phyloP scores from a whole-genome alignment of 73 alveolate species.

The Durusdinium trenchii region DNA sequence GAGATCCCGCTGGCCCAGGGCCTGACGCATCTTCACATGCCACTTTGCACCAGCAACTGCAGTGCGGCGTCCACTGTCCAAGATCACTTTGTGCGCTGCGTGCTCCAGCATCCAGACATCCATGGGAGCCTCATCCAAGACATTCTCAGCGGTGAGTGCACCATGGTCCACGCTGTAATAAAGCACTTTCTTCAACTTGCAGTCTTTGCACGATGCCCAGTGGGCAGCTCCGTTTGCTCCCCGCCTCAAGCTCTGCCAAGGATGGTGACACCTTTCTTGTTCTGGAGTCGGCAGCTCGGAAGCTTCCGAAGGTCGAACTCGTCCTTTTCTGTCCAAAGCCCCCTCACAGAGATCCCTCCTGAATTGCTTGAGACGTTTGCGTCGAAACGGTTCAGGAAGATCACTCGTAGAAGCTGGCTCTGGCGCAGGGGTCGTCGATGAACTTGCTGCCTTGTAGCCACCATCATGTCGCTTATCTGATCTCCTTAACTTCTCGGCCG shows the following conservation, averaged over 20 bases:
- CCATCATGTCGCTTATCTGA: neutral
- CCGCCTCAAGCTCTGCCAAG: neutral
- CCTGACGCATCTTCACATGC: neutral
- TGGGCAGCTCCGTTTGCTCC: neutral
- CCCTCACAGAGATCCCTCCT: neutral
- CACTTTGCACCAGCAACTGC: neutral
- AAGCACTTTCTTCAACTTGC: neutral
- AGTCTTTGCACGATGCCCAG: neutral
- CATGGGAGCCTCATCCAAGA: no score
- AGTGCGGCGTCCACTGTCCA: neutral
- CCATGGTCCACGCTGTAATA: neutral
- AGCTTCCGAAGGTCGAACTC: neutral
- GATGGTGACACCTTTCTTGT: neutral
- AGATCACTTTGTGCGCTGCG: neutral
- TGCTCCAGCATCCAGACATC: neutral
- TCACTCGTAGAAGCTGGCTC: neutral
- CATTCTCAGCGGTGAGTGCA: neutral
- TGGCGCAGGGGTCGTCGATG: neutral
- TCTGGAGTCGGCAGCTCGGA: neutral
- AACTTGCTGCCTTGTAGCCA: neutral
- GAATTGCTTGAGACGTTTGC: neutral
- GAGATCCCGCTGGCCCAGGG: neutral
- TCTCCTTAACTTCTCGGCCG: neutral
- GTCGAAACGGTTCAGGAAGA: neutral
- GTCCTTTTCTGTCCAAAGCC: neutral